phyloP scores from a whole-genome alignment of 2,329 filamentous ascomycete genomes.

The Fonsecaea pugnacius region DNA sequence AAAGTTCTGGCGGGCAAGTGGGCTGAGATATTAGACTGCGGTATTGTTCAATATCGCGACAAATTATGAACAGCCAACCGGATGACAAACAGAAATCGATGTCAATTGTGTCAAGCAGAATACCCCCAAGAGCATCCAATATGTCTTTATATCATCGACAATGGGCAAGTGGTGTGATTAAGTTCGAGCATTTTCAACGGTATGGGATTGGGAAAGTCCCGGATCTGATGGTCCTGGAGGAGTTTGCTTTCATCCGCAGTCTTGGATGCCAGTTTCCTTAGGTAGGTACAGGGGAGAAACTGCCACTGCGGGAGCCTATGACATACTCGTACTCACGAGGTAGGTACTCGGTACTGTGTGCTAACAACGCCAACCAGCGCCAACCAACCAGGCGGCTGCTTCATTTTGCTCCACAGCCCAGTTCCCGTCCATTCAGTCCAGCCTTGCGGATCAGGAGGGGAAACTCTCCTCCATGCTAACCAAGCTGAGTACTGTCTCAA shows the following conservation, averaged over 20 bases:
- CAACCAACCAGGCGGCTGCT: not conserved
- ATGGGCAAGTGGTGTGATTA: constrained; percentile 2
- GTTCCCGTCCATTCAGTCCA: constrained; percentile 3
- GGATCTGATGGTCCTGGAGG: constrained; percentile 1
- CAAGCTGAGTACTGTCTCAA: constrained; percentile 3
- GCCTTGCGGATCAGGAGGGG: not conserved
- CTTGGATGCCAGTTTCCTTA: not conserved
- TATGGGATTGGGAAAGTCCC: not conserved
- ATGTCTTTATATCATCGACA: not conserved
- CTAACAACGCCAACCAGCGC: not conserved
- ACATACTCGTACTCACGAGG: not conserved
- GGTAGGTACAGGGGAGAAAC: not conserved
- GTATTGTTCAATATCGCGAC: not conserved
- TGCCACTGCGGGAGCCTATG: constrained; percentile 6
- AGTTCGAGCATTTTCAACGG: constrained; percentile 1
- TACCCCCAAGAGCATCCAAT: not conserved
- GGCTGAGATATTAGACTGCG: not conserved
- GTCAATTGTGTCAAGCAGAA: not conserved
- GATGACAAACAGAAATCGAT: not conserved
- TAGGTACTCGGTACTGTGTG: not conserved
- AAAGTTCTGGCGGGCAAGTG: not conserved
- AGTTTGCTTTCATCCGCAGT: constrained; percentile 6
- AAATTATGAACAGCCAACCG: not conserved
- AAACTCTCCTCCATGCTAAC: not conserved
- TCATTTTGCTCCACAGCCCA: not conserved